Percentiles rank a stretch among this genome's conserved stretches.
These are phyloP conservation scores for Solanum phureja DNA, from an alignment of 257 asterid genomes.

Conservation along the genomic window DNA sequence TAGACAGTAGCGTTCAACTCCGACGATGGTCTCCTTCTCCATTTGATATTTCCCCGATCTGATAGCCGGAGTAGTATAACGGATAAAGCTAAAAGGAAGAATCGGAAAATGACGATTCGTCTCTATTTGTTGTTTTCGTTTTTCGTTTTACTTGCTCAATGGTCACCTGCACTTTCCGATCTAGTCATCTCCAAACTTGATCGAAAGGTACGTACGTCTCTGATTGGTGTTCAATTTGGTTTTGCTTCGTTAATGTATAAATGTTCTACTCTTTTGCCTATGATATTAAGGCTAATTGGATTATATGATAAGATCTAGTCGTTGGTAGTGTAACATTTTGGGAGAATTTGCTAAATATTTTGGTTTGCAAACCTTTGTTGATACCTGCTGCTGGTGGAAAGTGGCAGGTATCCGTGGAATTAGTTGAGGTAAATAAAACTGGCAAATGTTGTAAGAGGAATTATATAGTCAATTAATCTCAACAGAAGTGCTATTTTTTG, in stretches of 20 bases:
- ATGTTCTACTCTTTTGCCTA: not conserved
- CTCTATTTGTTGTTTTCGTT: slow-evolving; percentile 17
- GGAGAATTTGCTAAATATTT: not conserved
- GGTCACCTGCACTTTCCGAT: slow-evolving; percentile 49
- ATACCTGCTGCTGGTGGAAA: not conserved
- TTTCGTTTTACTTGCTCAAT: not conserved
- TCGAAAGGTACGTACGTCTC: slow-evolving; percentile 49
- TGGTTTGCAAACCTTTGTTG: not conserved
- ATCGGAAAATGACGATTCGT: slow-evolving; percentile 8
- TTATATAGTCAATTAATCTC: not conserved
- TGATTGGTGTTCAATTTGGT: not conserved
- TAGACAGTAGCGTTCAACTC: not conserved
- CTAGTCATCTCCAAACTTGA: slow-evolving; percentile 72
- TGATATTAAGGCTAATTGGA: not conserved
- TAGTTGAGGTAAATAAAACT: not conserved
- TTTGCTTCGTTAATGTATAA: not conserved
- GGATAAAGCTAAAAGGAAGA: not conserved
- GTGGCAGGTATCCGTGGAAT: not conserved
- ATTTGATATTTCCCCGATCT: not conserved
- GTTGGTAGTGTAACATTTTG: not conserved
- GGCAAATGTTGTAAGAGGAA: not conserved
- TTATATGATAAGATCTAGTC: not conserved
- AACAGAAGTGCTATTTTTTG: not conserved
- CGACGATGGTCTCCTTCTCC: not conserved
- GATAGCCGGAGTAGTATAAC: not conserved